phyloP scores from a whole-genome alignment of 1,284 basidiomycete genomes.

The Ceratobasidium sp. region DNA sequence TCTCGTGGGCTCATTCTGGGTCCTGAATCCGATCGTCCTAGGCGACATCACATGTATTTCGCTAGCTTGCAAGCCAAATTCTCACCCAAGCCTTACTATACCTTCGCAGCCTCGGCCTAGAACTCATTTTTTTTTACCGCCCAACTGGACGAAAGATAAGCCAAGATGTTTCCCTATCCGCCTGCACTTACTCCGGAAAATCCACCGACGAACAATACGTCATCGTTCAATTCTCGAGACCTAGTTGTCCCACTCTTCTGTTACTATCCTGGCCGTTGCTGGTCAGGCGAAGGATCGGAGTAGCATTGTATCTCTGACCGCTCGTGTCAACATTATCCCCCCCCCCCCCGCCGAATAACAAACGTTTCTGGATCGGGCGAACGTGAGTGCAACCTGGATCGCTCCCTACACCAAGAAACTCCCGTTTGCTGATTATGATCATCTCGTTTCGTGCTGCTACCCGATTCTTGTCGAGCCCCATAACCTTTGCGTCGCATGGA shows the following conservation, averaged over 20 bases:
- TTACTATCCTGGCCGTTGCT: neutral
- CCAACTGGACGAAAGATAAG: neutral
- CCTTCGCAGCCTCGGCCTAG: neutral
- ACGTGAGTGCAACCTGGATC: neutral
- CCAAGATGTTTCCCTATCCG: neutral
- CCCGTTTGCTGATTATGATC: neutral
- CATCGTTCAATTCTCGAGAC: neutral
- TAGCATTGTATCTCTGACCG: neutral
- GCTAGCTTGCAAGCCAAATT: neutral
- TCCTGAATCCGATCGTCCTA: neutral
- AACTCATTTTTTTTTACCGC: neutral
- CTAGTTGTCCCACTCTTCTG: neutral
- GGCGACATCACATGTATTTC: neutral
- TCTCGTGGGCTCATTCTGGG: neutral
- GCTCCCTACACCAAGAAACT: slow-evolving; percentile 2
- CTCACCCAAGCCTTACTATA: neutral
- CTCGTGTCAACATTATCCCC: neutral
- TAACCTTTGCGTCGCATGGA: slow-evolving; percentile 15
- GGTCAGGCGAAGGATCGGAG: neutral
- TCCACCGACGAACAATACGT: neutral
- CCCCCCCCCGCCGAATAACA: neutral
- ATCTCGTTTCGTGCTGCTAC: slow-evolving; percentile 3
- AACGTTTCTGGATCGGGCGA: neutral
- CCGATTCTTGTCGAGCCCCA: neutral
- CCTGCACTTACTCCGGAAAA: neutral